A percentile compares a stretch with the other conserved stretches of the same genome.
Conservation (phyloP, 352 stramenopile species). For the Pythium rhizo-oryzae region DNA sequence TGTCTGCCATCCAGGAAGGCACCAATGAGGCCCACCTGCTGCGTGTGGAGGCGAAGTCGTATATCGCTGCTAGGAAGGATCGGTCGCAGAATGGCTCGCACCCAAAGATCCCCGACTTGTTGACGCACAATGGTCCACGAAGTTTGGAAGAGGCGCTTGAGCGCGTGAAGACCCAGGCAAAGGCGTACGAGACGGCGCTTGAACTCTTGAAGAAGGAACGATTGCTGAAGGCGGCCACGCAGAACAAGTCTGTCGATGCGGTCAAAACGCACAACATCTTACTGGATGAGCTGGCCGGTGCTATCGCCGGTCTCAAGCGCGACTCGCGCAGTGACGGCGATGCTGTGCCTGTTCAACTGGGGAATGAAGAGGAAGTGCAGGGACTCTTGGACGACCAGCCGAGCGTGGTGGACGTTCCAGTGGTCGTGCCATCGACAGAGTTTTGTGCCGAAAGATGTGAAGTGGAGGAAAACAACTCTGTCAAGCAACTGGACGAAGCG, state of each 20-base stretch:
- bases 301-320: conserved; percentile 76
- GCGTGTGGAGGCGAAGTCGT: conserved; percentile 81
- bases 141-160: conserved; percentile 81
- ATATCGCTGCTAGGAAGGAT: conserved; percentile 64
- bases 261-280: conserved; percentile 83
- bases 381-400: conserved; percentile 78
- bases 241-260: conserved; percentile 76
- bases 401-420: conserved; percentile 78
- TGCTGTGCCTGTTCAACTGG: conserved; percentile 55
- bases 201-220: conserved; percentile 68
- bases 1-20: conserved; percentile 75
- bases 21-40: conserved; percentile 79
- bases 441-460: conserved; percentile 83
- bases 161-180: conserved; percentile 82
- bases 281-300: conserved; percentile 70
- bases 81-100: conserved; percentile 36
- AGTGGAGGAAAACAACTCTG: conserved; percentile 87
- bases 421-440: conserved; percentile 74
- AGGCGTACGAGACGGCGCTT: conserved; percentile 86
- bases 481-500: conserved; percentile 76
- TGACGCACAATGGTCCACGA: conserved; percentile 71
- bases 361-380: conserved; percentile 63
- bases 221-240: conserved; percentile 66
- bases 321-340: conserved; percentile 77
- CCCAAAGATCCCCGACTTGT: conserved; percentile 74